Conservation (phyloP, 1,139 yeast species). For the Meyerozyma sp. region DNA sequence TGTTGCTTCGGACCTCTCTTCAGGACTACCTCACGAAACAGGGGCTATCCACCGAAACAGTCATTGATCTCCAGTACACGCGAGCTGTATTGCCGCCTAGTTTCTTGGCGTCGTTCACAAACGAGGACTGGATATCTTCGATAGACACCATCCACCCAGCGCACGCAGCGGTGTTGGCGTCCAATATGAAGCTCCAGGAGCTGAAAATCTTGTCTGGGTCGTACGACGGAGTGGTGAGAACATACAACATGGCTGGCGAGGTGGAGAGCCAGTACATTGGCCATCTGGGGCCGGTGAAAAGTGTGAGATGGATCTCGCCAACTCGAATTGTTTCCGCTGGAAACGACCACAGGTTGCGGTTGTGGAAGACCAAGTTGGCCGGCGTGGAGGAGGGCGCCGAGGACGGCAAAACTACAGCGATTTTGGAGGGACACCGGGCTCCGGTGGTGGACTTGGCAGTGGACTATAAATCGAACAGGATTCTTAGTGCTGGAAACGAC, state of each 20-base stretch:
- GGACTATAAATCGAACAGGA: constrained; percentile 43
- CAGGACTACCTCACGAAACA: constrained; percentile 71
- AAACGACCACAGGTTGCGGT: constrained; percentile 80
- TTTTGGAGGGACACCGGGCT: constrained; percentile 84
- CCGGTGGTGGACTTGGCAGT: constrained; percentile 78
- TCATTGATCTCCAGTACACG: constrained; percentile 79
- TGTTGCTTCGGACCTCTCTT: constrained; percentile 68
- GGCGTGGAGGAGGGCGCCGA: constrained; percentile 51
- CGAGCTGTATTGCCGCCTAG: constrained; percentile 93
- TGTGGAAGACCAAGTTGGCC: constrained; percentile 72
- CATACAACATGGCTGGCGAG: constrained; percentile 81
- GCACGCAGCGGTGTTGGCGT: constrained; percentile 21
- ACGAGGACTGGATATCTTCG: constrained; percentile 95
- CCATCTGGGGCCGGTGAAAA: constrained; percentile 80
- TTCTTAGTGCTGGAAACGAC: constrained; percentile 84
- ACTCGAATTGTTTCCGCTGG: constrained; percentile 81
- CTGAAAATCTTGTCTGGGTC: constrained; percentile 79
- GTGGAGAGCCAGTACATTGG: constrained; percentile 81
- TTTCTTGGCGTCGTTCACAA: constrained; percentile 78
- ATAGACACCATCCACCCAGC: constrained; percentile 46
- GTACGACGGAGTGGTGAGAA: constrained; percentile 89
- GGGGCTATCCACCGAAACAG: constrained; percentile 80
- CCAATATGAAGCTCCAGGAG: constrained; percentile 22
- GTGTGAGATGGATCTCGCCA: constrained; percentile 72
- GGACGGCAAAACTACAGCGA: constrained; percentile 74